Evolutionary conservation across 345 rosid species (phyloP).

Genomic region (Eutrema heterophyllum): DNA sequence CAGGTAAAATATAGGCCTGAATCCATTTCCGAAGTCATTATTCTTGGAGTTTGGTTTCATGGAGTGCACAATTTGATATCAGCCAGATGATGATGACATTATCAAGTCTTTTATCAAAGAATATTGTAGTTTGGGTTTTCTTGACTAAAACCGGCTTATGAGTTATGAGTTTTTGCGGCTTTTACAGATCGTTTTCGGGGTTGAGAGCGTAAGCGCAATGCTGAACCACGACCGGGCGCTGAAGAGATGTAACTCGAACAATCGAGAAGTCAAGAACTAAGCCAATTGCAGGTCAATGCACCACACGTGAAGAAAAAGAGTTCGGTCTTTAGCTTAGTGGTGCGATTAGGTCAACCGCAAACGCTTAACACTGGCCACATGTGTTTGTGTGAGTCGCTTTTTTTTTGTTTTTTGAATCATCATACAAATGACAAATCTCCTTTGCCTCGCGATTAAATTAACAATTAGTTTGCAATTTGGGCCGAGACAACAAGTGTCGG

Average conservation of each 20-base stretch:
- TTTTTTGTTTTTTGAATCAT: neutral
- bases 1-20: constrained; percentile 47
- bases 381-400: neutral
- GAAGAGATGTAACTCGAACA: constrained; percentile 30
- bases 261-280: constrained; percentile 30
- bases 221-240: constrained; percentile 77
- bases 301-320: neutral
- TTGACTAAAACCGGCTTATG: neutral
- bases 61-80: neutral
- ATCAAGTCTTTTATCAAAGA: neutral
- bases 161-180: neutral
- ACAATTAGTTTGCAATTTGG: neutral
- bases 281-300: constrained; percentile 1
- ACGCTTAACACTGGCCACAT: neutral
- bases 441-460: neutral
- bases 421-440: neutral
- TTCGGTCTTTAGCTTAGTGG: neutral
- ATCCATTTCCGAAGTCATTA: neutral
- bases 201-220: constrained; percentile 76
- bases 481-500: neutral
- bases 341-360: neutral
- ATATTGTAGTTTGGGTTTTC: neutral
- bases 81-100: neutral
- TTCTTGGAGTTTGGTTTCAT: neutral
- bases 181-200: constrained; percentile 69